These are phyloP conservation scores for Leucocoprinus sp. DNA, from an alignment of 768 basidiomycete genomes.

Conservation along the genomic window DNA sequence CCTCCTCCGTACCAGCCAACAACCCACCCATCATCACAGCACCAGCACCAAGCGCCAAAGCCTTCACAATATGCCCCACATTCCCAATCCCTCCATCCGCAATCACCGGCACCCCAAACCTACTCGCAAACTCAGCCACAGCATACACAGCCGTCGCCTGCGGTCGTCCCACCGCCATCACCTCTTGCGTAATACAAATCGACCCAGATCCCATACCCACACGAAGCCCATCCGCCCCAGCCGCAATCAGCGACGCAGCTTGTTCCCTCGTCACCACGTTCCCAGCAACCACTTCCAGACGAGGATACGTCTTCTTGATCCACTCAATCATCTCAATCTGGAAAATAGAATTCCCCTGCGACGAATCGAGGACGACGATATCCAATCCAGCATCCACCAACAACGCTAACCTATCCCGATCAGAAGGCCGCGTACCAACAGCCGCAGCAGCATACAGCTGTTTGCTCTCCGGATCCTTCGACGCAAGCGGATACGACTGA, in stretches of 20 bases:
- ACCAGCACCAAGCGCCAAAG: slow-evolving; percentile 84
- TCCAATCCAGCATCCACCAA: slow-evolving; percentile 94
- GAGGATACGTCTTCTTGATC: slow-evolving; percentile 82
- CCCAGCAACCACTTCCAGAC: slow-evolving; percentile 90
- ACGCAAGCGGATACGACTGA: slow-evolving; percentile 91
- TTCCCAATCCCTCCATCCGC: slow-evolving; percentile 96
- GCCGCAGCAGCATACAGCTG: slow-evolving; percentile 96
- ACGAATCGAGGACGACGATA: slow-evolving; percentile 91
- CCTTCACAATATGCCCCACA: slow-evolving; percentile 97
- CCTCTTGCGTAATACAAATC: slow-evolving; percentile 99
- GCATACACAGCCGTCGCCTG: slow-evolving; percentile 98
- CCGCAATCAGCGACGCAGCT: slow-evolving; percentile 86
- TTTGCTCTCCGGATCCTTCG: slow-evolving; percentile 84
- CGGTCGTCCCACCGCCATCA: slow-evolving; percentile 97
- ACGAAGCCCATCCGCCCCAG: slow-evolving; percentile 92
- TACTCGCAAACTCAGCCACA: slow-evolving; percentile 86
- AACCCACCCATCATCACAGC: slow-evolving; percentile 99
- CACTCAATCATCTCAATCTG: slow-evolving; percentile 92
- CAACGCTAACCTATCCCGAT: slow-evolving; percentile 74
- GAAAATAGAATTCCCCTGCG: slow-evolving; percentile 91
- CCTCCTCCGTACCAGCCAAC: slow-evolving; percentile 92
- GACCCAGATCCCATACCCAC: slow-evolving; percentile 98
- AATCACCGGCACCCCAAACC: slow-evolving; percentile 93
- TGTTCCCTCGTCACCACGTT: slow-evolving; percentile 99
- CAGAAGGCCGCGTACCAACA: slow-evolving; percentile 85